phyloP scores from a whole-genome alignment of 495 filamentous ascomycete species.

The Durotheca rogersii region DNA sequence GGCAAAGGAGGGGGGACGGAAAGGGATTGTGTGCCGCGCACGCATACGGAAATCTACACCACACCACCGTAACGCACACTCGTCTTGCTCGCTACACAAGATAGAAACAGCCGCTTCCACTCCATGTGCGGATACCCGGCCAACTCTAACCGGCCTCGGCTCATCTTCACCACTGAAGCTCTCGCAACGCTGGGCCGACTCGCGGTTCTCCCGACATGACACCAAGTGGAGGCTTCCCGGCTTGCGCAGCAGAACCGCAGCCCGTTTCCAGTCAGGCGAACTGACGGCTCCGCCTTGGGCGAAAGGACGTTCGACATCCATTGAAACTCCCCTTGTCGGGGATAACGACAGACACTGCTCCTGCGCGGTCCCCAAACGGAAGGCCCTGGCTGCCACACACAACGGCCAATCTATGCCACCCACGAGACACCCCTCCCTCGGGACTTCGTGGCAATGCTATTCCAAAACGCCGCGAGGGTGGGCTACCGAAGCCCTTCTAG shows the following conservation, averaged over 20 bases:
- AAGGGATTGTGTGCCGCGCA: too few relatives aligned
- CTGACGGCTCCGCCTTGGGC: slow-evolving; percentile 15
- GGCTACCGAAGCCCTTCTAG: slow-evolving; percentile 33
- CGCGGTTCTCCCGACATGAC: slow-evolving; percentile 16
- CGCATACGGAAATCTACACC: too few relatives aligned
- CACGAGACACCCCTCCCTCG: slow-evolving; percentile 50
- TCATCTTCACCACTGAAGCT: slow-evolving; percentile 4
- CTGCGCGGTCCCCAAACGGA: slow-evolving; percentile 26
- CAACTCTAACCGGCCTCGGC: slow-evolving; percentile 14
- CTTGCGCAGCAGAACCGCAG: slow-evolving; percentile 13
- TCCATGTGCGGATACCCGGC: slow-evolving; percentile 28
- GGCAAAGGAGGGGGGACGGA: too few relatives aligned
- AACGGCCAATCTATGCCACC: slow-evolving; percentile 43
- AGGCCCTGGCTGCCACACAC: slow-evolving; percentile 32
- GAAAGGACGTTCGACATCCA: slow-evolving; percentile 26
- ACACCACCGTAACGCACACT: too few relatives aligned
- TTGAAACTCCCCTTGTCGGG: slow-evolving; percentile 29
- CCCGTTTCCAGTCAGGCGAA: slow-evolving; percentile 27
- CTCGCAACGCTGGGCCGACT: slow-evolving; percentile 14
- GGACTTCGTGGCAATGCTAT: slow-evolving; percentile 45
- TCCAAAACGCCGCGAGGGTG: slow-evolving; percentile 29
- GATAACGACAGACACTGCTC: slow-evolving; percentile 37
- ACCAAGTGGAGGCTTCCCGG: slow-evolving; percentile 23
- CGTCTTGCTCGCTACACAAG: too few relatives aligned
- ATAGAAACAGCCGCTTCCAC: too few relatives aligned